Evolutionary conservation across 352 stramenopile genomes (phyloP).

Genomic region (Pythium folliculosum): DNA sequence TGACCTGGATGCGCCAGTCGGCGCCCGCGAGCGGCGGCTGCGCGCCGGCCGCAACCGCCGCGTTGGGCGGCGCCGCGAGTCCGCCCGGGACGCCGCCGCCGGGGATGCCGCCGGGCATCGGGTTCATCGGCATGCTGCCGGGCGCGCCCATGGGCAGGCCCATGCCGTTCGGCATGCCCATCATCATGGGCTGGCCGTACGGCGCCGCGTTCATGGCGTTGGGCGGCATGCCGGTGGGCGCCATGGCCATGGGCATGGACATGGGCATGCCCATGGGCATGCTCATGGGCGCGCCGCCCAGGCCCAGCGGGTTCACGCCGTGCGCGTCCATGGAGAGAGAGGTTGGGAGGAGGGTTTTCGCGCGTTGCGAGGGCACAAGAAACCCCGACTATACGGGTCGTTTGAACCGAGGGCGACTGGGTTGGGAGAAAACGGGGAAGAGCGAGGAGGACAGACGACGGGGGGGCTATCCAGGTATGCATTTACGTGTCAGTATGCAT

Average conservation of each 20-base stretch:
- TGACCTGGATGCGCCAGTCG: constrained; percentile 84
- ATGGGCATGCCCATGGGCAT: constrained; percentile 67
- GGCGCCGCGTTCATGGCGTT: constrained; percentile 31
- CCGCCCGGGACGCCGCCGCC: constrained; percentile 6
- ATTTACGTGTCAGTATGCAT: no score
- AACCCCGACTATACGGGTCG: no score
- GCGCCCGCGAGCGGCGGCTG: constrained; percentile 39
- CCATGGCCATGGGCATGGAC: constrained; percentile 51
- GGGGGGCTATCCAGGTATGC: no score
- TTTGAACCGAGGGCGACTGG: no score
- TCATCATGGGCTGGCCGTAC: constrained; percentile 36
- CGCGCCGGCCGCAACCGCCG: constrained; percentile 4
- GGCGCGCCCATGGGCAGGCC: constrained; percentile 26
- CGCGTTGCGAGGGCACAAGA: no score
- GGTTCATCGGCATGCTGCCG: constrained; percentile 28
- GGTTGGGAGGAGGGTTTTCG: no score
- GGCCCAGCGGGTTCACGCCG: constrained; percentile 63
- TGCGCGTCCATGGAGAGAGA: constrained; percentile 51
- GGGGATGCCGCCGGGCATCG: constrained; percentile 17
- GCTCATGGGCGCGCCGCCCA: constrained; percentile 55
- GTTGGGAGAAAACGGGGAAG: no score
- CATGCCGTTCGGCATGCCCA: constrained; percentile 64
- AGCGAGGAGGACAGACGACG: no score
- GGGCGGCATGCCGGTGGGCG: constrained; percentile 28
- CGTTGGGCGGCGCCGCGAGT: constrained; percentile 30